Evolutionary conservation across 176 grass and related monocot species (phyloP), one percentile per base, ranked within the genome.

Genomic region (Pontederia paniculata): DNA sequence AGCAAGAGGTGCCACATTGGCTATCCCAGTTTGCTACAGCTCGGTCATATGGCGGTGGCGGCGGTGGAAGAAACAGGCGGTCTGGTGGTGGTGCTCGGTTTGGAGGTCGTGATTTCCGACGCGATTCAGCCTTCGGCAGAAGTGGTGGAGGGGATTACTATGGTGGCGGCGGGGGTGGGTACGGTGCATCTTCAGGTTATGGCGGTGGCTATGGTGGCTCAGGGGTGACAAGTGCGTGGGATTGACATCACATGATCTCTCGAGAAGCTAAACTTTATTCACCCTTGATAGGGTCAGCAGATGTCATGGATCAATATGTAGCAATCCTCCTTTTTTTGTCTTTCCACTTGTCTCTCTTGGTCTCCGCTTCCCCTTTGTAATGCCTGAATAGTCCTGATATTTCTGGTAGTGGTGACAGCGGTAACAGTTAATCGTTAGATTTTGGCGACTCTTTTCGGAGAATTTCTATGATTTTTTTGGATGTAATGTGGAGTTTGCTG

Each of bases 141-240:
- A 17, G 48, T 3, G 48, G 48, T 4, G 48, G 48, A 50, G 48
- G 48, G n/a, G 48, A 50, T 50, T 50, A 50, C n/a, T 50, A 50
- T 50, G 48, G 48, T 50, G 48, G 48, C 13, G 48, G 48, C 13
- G n/a, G 45, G 10, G 45, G 45, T 0, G 10, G n/a, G n/a, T 50
- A 50, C 15, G 48, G 48, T 13, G 48, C 48, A 50, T 50, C 48
- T 50, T 50, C 48, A 12, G 48, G 48, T 50, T 50, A 50, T n/a
- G 48, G 48, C 5, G 48, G 48, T 50, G 48, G 48, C 13, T 17
- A 50, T 50, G 15, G 48, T 17, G n/a, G 48, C 8, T 50, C 48
- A 50, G 48, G 48, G 48, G 48, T 50, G 48, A 50, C 48, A 50
- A 50, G 48, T 50, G 48, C 48, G 13, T 50, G 48, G 48, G 48